Evolutionary conservation across 345 rosid species (phyloP), one percentile per base, ranked within the genome.

Genomic region (Citrus glauca): DNA sequence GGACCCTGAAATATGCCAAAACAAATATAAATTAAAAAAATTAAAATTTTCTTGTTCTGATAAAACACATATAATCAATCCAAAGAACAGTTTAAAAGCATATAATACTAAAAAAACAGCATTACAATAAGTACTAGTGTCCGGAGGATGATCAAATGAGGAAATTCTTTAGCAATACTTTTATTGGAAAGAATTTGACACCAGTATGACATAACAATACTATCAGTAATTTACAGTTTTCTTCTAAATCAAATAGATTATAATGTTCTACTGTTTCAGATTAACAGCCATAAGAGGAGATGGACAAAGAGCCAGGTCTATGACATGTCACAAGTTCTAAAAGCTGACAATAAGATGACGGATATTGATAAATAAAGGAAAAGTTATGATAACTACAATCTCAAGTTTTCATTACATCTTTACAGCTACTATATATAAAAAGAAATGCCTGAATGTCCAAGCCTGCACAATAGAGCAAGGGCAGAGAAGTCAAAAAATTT

Each of bases 1-100:
- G 85, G 63, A 87, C 88, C 82, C 88, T 87, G 77, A 61, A 45
- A 45, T 33, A 66, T 71, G 69, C 55, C 73, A 42, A 73, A 55
- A 45, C 14, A 65, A 28, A 45, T 48, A 22, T 17, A 62, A 50
- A 65, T 9, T 6, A 56, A n/a, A 22, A 66, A 28, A 62, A 33
- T 66, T 5, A 20, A 27, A 69, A 20, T 45, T 55, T 17, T 9
- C 55, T 62, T 63, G n/a, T 25, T 17, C 25, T 24, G 10, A 53
- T 10, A 9, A 35, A 73, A 33, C 7, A 27, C 5, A 27, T 5
- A 8, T 32, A 53, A 35, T n/a, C 32, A 53, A 17, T 8, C 25
- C 11, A 61, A 24, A 48, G 55, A 63, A 2, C 16, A 32, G 22
- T 38, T 61, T 45, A 17, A 45, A 42, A 42, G 50, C 50, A 42